Base-by-base conservation (phyloP, 2,329 filamentous ascomycete species). In the Venturia effusa region DNA sequence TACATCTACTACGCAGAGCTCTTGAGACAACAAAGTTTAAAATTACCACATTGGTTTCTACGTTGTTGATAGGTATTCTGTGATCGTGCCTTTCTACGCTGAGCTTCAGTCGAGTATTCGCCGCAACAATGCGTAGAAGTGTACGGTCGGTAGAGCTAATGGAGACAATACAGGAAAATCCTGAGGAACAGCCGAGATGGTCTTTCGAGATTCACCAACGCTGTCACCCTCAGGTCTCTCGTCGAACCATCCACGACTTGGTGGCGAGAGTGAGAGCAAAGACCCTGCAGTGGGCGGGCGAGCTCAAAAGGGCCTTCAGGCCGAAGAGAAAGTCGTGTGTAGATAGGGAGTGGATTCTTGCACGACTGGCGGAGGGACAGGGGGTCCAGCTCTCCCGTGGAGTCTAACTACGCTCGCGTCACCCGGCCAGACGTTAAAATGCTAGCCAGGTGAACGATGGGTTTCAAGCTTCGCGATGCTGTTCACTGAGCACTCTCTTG, bases 391-490 rank as follows among this genome's bases (percentile, higher is more conserved):
- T 51, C 22, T 51, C 22, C 45, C 45, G 45, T 27, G 45, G 45
- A 51, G 22, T 51, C 3, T 51, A 51, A 51, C 1, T 6, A 51
- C 22, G 45, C 37, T 41, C 59, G 59, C 62, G 51, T 57, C 51
- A 24, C 30, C 51, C 51, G 51, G 51, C 51, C 51, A 55, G 48
- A 57, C 51, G 51, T 34, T 57, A 57, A 57, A 57, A 57, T 57
- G 51, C 51, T 57, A n/a, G 51, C 51, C 51, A 57, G 51, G 51
- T 57, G 51, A 57, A 57, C 51, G 27, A 57, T 57, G 51, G 30
- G 51, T 57, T 57, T 57, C 51, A 57, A 57, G 51, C 51, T 57
- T 57, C 51, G 30, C 51, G 51, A 57, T 57, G 51, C 51, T 57
- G 51, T 57, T 57, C 51, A 57, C 51, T 57, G 51, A 57, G 51